Base-by-base conservation (phyloP, 169 alveolate species). In the Plasmodium chabaudi region DNA sequence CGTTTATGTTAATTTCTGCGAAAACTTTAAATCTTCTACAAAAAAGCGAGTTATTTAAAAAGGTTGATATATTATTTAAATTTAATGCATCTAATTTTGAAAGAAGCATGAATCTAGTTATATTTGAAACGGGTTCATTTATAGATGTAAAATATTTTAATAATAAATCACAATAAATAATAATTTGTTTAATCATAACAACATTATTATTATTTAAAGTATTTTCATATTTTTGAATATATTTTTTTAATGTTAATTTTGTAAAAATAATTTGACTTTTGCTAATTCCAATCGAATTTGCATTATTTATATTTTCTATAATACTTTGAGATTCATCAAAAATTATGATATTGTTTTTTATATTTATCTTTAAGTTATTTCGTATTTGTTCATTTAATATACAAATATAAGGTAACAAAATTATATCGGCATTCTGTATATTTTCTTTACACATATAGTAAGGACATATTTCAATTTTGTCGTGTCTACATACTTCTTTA, bases 251-350 rank as follows among this genome's bases (percentile, higher is more conserved):
- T 4, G 51, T 49, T 19, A 63, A 47, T 56, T 56, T 75, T 15
- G 75, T 61, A 75, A 75, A 75, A 49, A 75, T 25, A 1, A 75
- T 63, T 15, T 75, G 67, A 27, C 27, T 55, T 49, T 63, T 61
- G n/a, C 12, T 34, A 9, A 75, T 63, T 42, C 23, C 2, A 44
- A 42, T n/a, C 5, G 88, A 75, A 56, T 75, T 75, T 19, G 73
- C 27, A 7, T 47, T 56, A 75, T 75, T 75, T 15, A 75, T 75
- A 63, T 68, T 75, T n/a, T 75, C 88, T 47, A 75, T 47, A 53
- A 93, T 74, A 87, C 93, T 95, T 77, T 95, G 97, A 7, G 97
- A 95, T 84, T 95, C 97, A 64, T 95, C 97, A 86, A 95, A 86
- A 25, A 95, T 91, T 15, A 77, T 86, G 13, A 91, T 51, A 19